A percentile compares a stretch with the other conserved stretches of the same genome.
phyloP scores from a whole-genome alignment of 2,329 filamentous ascomycete species.

The Epichloe brachyelytri region DNA sequence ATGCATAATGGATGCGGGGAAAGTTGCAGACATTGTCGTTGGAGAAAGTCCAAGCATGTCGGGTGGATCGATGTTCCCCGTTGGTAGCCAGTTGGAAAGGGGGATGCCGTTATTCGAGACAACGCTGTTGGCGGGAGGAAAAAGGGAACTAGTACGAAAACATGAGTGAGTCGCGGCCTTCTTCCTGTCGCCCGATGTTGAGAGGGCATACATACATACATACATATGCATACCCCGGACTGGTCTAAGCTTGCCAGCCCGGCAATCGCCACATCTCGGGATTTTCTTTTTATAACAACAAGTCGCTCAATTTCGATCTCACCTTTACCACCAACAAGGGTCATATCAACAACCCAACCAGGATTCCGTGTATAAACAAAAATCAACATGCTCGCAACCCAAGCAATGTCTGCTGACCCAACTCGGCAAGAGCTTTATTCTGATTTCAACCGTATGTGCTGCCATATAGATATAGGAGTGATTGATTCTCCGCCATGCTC shows the following conservation, averaged over 20 bases:
- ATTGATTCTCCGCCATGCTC: no score
- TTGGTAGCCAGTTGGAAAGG: no score
- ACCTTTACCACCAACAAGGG: no score
- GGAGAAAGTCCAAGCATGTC: no score
- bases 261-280: not conserved
- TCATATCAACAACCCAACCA: no score
- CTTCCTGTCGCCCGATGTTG: not conserved
- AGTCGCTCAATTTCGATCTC: no score
- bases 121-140: not conserved
- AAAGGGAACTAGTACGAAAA: not conserved
- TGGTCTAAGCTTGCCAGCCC: not conserved
- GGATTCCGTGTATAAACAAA: not conserved
- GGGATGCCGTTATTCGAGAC: not conserved
- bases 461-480: no score
- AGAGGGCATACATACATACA: not conserved
- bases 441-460: not conserved
- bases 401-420: conserved; percentile 2
- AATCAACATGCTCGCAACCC: conserved; percentile 1
- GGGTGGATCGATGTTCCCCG: no score
- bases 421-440: not conserved
- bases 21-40: no score
- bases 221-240: not conserved
- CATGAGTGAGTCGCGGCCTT: not conserved
- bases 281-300: not conserved
- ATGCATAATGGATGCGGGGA: no score